Percentiles rank a stretch among this genome's conserved stretches.
These are phyloP conservation scores for Hymenoscyphus fraxineus DNA, from an alignment of 2,329 filamentous ascomycete genomes.

Conservation along the genomic window DNA sequence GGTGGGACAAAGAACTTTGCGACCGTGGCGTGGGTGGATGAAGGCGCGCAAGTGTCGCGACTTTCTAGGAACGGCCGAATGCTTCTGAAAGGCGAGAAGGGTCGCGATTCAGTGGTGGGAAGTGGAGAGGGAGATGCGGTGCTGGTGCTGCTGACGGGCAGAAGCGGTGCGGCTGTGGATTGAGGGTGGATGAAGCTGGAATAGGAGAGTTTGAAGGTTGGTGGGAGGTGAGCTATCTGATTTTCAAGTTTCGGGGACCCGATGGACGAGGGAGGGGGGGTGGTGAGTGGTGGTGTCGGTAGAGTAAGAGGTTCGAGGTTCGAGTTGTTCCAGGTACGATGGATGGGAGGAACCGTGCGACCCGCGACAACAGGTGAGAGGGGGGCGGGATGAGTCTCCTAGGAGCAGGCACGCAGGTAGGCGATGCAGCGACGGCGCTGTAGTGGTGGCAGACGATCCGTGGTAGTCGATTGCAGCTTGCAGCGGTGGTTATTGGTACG, in stretches of 20 bases:
- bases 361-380: background rate
- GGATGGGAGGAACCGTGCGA: background rate
- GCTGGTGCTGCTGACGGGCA: background rate
- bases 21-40: slow-evolving; percentile 10
- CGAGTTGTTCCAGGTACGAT: background rate
- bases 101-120: background rate
- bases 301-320: background rate
- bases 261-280: background rate
- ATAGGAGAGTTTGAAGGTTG: background rate
- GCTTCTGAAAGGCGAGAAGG: background rate
- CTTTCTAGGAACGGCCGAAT: background rate
- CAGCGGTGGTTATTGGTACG: too few species aligned
- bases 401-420: background rate
- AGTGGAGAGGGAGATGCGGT: background rate
- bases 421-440: background rate
- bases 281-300: background rate
- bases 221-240: background rate
- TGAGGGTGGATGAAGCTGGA: background rate
- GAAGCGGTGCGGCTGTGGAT: background rate
- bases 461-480: too few species aligned
- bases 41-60: slow-evolving; percentile 19
- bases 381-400: background rate
- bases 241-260: background rate
- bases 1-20: slow-evolving; percentile 20
- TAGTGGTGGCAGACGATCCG: background rate